Evolutionary conservation across 345 rosid species (phyloP).

Genomic region (Populus tremula): DNA sequence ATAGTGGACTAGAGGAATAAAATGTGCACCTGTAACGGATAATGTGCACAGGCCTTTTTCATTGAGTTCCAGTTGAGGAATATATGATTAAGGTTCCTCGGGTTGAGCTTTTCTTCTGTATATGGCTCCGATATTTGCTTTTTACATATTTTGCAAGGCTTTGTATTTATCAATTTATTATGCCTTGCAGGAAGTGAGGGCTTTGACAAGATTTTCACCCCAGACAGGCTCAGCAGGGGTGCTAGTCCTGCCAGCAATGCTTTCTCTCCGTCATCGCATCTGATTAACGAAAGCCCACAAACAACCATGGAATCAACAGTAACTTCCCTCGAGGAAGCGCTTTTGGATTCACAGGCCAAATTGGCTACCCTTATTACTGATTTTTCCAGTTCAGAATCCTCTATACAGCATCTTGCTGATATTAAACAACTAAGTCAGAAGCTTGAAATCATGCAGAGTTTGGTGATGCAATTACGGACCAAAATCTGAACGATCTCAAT

Average conservation of each 20-base stretch:
- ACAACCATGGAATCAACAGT: conserved; percentile 51
- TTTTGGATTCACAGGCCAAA: conserved; percentile 56
- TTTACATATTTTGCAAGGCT: neutral
- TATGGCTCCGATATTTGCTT: neutral
- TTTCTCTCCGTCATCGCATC: conserved; percentile 33
- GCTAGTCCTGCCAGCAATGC: conserved; percentile 39
- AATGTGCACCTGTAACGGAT: too few species aligned
- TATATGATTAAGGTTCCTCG: too few species aligned
- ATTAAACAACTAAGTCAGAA: conserved; percentile 58
- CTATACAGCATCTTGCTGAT: conserved; percentile 30
- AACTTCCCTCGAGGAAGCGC: conserved; percentile 67
- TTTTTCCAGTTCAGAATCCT: conserved; percentile 39
- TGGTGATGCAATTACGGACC: conserved; percentile 56
- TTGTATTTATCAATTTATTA: neutral
- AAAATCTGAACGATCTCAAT: conserved; percentile 40
- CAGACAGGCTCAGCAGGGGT: conserved; percentile 44
- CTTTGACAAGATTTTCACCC: conserved; percentile 69
- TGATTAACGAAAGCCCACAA: conserved; percentile 21
- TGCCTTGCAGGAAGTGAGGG: conserved; percentile 73
- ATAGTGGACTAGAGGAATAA: too few species aligned
- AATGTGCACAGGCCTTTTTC: neutral
- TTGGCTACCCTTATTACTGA: conserved; percentile 53
- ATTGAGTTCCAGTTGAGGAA: neutral
- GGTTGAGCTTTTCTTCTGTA: neutral
- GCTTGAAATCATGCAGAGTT: conserved; percentile 60